Conservation (phyloP, 2,329 filamentous ascomycete genomes). For the Penicillium sp. region DNA sequence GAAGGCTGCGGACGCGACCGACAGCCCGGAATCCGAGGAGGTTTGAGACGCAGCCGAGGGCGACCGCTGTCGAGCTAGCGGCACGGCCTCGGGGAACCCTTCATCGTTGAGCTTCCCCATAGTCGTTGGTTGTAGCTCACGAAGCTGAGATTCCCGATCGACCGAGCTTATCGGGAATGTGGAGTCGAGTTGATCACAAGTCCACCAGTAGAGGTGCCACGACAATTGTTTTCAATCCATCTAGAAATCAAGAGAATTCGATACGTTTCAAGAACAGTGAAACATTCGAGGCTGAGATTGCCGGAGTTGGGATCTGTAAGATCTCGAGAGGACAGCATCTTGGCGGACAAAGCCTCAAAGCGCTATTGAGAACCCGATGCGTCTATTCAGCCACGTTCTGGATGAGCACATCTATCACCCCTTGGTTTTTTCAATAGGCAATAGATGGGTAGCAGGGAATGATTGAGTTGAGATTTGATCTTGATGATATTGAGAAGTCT, state of each 20-base stretch:
- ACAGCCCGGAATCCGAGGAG: constrained; percentile 34
- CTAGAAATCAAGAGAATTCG: background rate
- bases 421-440: no score
- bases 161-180: constrained; percentile 17
- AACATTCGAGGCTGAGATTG: background rate
- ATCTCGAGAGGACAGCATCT: background rate
- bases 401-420: no score
- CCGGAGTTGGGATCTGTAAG: background rate
- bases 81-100: constrained; percentile 26
- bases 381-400: background rate
- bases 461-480: no score
- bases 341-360: background rate
- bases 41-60: constrained; percentile 26
- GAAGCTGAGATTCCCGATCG: constrained; percentile 11
- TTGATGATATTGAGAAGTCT: no score
- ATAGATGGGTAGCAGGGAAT: no score
- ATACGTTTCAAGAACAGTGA: no score
- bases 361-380: background rate
- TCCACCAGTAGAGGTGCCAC: background rate
- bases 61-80: constrained; percentile 25
- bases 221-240: background rate
- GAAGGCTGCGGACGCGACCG: constrained; percentile 30
- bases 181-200: constrained; percentile 4
- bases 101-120: constrained; percentile 28
- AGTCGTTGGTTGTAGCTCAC: constrained; percentile 9